A percentile compares a stretch with the other conserved stretches of the same genome.
Conservation (phyloP, 78 protist genomes). For the Chrysochromulina tobinii region DNA sequence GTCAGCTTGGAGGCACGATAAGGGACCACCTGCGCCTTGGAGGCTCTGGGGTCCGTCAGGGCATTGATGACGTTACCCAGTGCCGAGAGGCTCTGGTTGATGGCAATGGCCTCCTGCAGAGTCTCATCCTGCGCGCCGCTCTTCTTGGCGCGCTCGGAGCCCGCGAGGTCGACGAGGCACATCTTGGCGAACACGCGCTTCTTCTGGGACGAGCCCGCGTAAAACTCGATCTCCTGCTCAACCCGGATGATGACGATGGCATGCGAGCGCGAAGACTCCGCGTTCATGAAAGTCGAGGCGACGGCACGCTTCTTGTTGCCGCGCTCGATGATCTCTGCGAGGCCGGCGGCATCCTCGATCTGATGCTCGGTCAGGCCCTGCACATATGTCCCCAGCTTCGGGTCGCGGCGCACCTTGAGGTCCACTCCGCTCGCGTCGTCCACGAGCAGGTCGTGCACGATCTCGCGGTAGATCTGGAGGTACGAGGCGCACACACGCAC, state of each 20-base stretch:
- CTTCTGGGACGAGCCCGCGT: not conserved
- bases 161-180: not conserved
- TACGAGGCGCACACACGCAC: not conserved
- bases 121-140: slow-evolving; percentile 55
- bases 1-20: slow-evolving; percentile 93
- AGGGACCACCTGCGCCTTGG: slow-evolving; percentile 63
- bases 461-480: not conserved
- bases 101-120: slow-evolving; percentile 63
- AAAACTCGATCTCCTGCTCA: not conserved
- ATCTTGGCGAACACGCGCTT: slow-evolving; percentile 21
- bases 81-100: slow-evolving; percentile 67
- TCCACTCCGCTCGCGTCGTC: too few species aligned
- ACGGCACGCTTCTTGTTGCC: not conserved
- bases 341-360: not conserved
- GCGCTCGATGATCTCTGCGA: not conserved
- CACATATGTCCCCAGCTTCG: not conserved
- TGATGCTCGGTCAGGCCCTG: not conserved
- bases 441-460: not conserved
- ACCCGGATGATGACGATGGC: slow-evolving; percentile 53
- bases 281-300: slow-evolving; percentile 60
- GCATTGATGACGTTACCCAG: slow-evolving; percentile 66
- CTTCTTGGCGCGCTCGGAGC: slow-evolving; percentile 15
- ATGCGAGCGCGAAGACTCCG: slow-evolving; percentile 59
- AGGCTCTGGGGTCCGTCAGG: slow-evolving; percentile 21
- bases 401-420: too few species aligned